These are phyloP conservation scores for Lizonia empirigonia DNA, from an alignment of 2,329 filamentous ascomycete genomes.

Conservation along the genomic window DNA sequence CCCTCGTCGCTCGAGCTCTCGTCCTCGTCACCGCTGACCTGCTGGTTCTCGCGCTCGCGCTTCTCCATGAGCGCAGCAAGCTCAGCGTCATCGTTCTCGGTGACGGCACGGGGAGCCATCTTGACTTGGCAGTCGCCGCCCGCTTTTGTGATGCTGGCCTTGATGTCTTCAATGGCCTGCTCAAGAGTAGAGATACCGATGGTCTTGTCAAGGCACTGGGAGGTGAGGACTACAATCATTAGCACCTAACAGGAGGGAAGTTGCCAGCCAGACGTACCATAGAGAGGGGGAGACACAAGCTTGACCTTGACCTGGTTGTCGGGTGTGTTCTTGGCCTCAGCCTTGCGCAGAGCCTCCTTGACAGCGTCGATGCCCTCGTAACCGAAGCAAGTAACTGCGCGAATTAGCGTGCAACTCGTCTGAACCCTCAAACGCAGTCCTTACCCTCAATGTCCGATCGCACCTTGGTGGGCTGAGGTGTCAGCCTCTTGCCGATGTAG, in stretches of 20 bases:
- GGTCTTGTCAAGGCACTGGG: constrained; percentile 91
- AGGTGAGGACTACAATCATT: constrained; percentile 72
- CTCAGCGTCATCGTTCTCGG: constrained; percentile 96
- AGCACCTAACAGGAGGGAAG: constrained; percentile 9
- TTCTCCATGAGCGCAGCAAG: constrained; percentile 99
- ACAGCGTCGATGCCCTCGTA: constrained; percentile 99
- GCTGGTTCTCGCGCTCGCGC: constrained; percentile 94
- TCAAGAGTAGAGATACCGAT: constrained; percentile 83
- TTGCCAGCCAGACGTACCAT: constrained; percentile 51
- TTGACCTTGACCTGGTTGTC: constrained; percentile 98
- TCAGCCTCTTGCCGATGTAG: constrained; percentile 97
- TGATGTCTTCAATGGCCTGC: constrained; percentile 87
- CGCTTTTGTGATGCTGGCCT: constrained; percentile 75
- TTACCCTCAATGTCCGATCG: constrained; percentile 92
- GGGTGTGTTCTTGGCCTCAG: constrained; percentile 88
- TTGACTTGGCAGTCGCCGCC: constrained; percentile 85
- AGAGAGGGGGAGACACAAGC: constrained; percentile 95
- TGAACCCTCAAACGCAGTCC: constrained; percentile 52
- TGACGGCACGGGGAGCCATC: constrained; percentile 99
- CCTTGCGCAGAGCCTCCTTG: constrained; percentile 87
- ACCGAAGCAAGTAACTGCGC: constrained; percentile 58
- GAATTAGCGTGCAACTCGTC: constrained; percentile 15
- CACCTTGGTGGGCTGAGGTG: constrained; percentile 97
- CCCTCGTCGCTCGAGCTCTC: constrained; percentile 94
- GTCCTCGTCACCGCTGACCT: constrained; percentile 97